A percentile compares a stretch with the other conserved stretches of the same genome.
phyloP scores from a whole-genome alignment of 2,329 filamentous ascomycete genomes.

The Venturia effusa region DNA sequence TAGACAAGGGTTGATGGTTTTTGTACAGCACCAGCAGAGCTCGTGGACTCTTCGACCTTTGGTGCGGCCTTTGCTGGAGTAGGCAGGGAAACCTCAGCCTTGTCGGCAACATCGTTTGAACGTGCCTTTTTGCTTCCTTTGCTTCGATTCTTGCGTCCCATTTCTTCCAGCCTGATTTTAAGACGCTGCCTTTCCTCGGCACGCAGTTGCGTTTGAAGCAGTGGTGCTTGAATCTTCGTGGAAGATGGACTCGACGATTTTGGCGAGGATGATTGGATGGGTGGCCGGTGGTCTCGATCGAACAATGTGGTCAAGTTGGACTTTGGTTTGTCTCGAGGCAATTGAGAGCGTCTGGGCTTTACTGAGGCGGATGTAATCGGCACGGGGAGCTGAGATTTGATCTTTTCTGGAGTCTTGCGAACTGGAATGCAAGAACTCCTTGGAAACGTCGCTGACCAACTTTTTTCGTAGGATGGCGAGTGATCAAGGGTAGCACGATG shows the following conservation, averaged over 20 bases:
- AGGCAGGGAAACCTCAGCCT: background rate
- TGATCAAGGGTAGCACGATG: background rate
- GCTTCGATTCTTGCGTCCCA: background rate
- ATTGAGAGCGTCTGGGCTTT: background rate
- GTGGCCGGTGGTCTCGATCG: background rate
- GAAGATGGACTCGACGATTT: background rate
- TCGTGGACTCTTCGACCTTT: background rate
- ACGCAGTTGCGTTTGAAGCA: constrained; percentile 6
- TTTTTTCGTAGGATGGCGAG: background rate
- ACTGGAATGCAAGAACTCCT: background rate
- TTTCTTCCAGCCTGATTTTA: background rate
- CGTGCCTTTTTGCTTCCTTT: background rate
- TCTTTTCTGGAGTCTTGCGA: background rate
- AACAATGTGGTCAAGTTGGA: background rate
- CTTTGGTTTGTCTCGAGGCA: background rate
- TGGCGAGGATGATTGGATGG: background rate
- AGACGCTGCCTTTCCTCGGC: constrained; percentile 1
- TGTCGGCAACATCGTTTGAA: background rate
- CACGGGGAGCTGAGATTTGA: background rate
- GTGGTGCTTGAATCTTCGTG: background rate
- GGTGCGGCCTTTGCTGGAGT: background rate
- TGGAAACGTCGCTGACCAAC: constrained; percentile 2
- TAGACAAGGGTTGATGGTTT: background rate
- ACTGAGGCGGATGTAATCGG: background rate
- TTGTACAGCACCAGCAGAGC: background rate